These are phyloP conservation scores for Sporobolomyces phaffii DNA, from an alignment of 768 basidiomycete species.

Conservation along the genomic window DNA sequence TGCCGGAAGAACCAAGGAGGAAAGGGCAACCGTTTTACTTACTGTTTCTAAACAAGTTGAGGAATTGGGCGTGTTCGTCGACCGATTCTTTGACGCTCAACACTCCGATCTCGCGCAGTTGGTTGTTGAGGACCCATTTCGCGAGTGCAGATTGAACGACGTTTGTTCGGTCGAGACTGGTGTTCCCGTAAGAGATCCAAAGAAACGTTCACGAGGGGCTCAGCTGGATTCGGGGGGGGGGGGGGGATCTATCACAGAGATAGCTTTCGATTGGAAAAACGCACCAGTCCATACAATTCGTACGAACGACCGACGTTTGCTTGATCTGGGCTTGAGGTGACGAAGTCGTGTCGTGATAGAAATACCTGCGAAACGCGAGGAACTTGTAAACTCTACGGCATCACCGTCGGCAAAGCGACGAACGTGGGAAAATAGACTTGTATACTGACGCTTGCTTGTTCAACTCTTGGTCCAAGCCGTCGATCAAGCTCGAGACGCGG, in stretches of 20 bases:
- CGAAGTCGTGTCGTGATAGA: constrained; percentile 55
- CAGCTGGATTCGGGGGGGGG: no score
- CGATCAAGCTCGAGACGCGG: constrained; percentile 74
- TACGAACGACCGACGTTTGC: constrained; percentile 75
- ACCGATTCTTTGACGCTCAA: constrained; percentile 64
- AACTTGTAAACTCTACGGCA: no score
- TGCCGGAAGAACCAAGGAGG: no score
- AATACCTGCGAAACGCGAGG: no score
- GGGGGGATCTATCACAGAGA: no score
- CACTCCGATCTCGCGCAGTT: constrained; percentile 68
- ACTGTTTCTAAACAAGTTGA: constrained; percentile 83
- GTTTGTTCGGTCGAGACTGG: constrained; percentile 82
- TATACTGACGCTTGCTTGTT: constrained; percentile 62
- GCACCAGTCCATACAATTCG: constrained; percentile 86
- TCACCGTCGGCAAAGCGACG: no score
- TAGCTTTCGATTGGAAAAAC: not conserved
- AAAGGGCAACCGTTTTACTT: no score
- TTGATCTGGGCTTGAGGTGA: constrained; percentile 53
- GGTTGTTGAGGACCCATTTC: constrained; percentile 71
- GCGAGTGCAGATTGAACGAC: constrained; percentile 89
- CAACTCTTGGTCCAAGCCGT: constrained; percentile 66
- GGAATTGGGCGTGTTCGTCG: constrained; percentile 73
- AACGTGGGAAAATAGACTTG: no score
- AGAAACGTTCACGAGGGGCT: no score
- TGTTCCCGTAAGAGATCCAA: not conserved